Evolutionary conservation across 306 rosid genomes (phyloP).

Genomic region (Crotalaria pallida): DNA sequence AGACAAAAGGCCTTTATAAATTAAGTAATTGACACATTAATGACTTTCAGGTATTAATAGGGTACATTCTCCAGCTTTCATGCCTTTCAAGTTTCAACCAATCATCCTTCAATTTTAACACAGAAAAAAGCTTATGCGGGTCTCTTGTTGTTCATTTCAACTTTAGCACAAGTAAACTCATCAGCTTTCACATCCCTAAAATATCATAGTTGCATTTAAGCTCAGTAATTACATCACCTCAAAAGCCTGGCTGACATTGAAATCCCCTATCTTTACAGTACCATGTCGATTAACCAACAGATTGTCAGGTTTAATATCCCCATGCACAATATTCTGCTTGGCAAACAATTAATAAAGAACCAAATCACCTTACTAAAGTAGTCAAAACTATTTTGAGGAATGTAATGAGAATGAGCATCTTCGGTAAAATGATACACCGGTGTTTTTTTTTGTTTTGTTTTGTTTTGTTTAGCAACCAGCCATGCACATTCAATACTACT

Average conservation of each 20-base stretch:
- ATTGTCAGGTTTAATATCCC: conserved; percentile 98
- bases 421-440: background rate
- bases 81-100: background rate
- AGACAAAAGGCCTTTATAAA: background rate
- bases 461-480: background rate
- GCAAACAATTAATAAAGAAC: conserved; percentile 13
- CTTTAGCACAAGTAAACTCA: background rate
- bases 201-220: conserved; percentile 7
- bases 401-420: background rate
- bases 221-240: too few species aligned
- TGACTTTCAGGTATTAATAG: background rate
- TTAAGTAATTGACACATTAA: background rate
- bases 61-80: background rate
- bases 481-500: background rate
- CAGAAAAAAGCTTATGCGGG: background rate
- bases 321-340: conserved; percentile 90
- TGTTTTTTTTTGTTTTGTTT: background rate
- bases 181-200: conserved; percentile 6
- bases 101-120: background rate
- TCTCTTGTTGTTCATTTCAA: too few species aligned
- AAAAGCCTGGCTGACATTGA: too few species aligned
- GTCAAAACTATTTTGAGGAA: conserved; percentile 1
- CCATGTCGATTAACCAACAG: too few species aligned
- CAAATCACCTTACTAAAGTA: background rate
- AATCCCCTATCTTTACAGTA: too few species aligned